Base-by-base conservation (phyloP, 164 flowering plant genomes). In the grape (Vitis vinifera) region DNA sequence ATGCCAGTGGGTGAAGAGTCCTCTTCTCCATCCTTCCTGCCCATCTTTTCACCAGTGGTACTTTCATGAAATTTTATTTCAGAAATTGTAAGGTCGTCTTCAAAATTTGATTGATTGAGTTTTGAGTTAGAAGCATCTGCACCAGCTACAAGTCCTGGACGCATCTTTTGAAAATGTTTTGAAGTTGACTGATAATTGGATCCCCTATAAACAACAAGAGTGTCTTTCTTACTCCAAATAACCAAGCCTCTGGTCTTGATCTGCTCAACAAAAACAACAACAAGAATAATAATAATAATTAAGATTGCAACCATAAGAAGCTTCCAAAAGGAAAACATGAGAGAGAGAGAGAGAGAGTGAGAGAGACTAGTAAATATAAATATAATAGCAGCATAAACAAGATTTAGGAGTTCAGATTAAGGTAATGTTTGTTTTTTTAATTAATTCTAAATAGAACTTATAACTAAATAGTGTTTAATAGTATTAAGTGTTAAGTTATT, bases 221-320 rank as follows among this genome's bases (percentile, higher is more conserved):
- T 62, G 64, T 90, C 89, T 78, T 92, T 90, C 78, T 75, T 87
- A 17, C 80, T 82, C 92, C 92, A 92, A 14, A 94, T 88, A 81
- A 94, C 97, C 76, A 90, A 73, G 51, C 99, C 99, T 71, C 93
- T 90, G 14, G 97, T 92, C 87, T 92, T 91, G 15, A 81, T 68
- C 99, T 94, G 89, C 60, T 67, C 37, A 27, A 15, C 63, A 59
- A 44, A 2, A 61, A 65, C 50, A 67, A 53, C 52, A 15, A 48
- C 31, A 55, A 69, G 51, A 27, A 17, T 6, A 69, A 23, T 30
- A 14, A 58, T 9, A 65, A 14, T 19, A 50, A 55, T 19, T 2
- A 23, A 68, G n/a, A 19, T 27, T 49, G 31, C 9, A 62, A 49
- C 14, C 11, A 53, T 44, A 12, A 59, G 30, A 51, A 65, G 17